Evolutionary conservation across 176 grass and related monocot genomes (phyloP).

Genomic region (Thinopyrum elongatum): DNA sequence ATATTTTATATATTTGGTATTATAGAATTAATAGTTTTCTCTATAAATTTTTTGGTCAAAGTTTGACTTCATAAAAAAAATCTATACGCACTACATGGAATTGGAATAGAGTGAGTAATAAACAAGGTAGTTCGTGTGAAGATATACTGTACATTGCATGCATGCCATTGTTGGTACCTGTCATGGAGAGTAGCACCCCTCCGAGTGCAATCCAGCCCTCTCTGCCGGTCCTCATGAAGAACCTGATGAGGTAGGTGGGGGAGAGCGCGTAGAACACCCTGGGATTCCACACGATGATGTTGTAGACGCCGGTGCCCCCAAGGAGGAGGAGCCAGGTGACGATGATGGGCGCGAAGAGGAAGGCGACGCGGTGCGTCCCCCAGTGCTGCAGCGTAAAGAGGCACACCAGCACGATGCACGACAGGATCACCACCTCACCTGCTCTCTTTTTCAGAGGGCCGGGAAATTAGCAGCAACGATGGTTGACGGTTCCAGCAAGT

Average conservation of each 20-base stretch:
- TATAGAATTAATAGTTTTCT: too few species aligned
- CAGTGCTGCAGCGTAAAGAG: constrained; percentile 70
- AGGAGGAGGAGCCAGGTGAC: constrained; percentile 58
- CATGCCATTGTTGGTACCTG: constrained; percentile 25
- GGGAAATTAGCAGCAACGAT: neutral
- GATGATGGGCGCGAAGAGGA: constrained; percentile 65
- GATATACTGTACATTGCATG: too few species aligned
- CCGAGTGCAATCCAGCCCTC: constrained; percentile 71
- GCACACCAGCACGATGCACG: constrained; percentile 59
- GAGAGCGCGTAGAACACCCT: constrained; percentile 50
- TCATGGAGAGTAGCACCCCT: constrained; percentile 65
- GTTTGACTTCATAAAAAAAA: too few species aligned
- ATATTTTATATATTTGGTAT: too few species aligned
- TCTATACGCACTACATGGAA: too few species aligned
- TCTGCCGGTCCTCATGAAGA: constrained; percentile 51
- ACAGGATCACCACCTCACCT: constrained; percentile 51
- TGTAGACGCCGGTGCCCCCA: constrained; percentile 50
- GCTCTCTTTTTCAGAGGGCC: neutral
- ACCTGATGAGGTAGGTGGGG: constrained; percentile 52
- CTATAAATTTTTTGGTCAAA: too few species aligned
- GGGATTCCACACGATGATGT: constrained; percentile 64
- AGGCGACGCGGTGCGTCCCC: constrained; percentile 53
- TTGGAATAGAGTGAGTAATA: too few species aligned
- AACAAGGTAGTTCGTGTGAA: too few species aligned
- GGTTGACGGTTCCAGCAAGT: neutral